These are phyloP conservation scores for Lentinula novae-zelandiae DNA, from an alignment of 1,284 basidiomycete genomes.

Conservation along the genomic window DNA sequence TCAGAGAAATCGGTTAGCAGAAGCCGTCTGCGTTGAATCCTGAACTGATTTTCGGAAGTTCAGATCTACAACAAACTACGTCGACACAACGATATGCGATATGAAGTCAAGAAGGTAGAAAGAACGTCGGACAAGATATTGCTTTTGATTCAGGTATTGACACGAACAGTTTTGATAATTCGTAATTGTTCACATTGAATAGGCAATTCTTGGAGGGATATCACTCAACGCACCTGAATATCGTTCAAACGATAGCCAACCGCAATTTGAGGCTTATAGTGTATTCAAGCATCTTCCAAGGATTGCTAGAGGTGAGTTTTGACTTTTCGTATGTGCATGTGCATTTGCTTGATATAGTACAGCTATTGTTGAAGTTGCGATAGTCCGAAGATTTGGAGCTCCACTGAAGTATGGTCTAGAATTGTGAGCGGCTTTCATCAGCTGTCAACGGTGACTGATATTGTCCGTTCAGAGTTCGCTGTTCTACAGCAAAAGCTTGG, in stretches of 20 bases:
- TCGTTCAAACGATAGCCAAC: constrained; percentile 66
- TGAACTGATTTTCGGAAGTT: neutral
- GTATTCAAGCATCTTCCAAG: constrained; percentile 68
- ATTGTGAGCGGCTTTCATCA: constrained; percentile 40
- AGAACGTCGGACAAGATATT: constrained; percentile 69
- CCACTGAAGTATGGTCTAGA: constrained; percentile 70
- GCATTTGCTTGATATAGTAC: neutral
- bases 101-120: constrained; percentile 61
- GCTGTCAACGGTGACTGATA: constrained; percentile 5
- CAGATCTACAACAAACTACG: constrained; percentile 61
- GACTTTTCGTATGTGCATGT: neutral
- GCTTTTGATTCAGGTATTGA: constrained; percentile 62
- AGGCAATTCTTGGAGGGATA: constrained; percentile 76
- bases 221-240: constrained; percentile 64
- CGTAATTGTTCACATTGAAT: neutral
- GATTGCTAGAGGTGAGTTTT: constrained; percentile 54
- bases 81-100: constrained; percentile 69
- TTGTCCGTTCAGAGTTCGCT: constrained; percentile 52
- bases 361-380: constrained; percentile 73
- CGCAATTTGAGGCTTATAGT: constrained; percentile 59
- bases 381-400: constrained; percentile 55
- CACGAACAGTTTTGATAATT: neutral
- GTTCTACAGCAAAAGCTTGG: constrained; percentile 78
- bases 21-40: neutral
- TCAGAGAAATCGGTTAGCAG: constrained; percentile 63